Evolutionary conservation across 108 stramenopile species (phyloP), one percentile per base, ranked within the genome.

Genomic region (Seminavis robusta): DNA sequence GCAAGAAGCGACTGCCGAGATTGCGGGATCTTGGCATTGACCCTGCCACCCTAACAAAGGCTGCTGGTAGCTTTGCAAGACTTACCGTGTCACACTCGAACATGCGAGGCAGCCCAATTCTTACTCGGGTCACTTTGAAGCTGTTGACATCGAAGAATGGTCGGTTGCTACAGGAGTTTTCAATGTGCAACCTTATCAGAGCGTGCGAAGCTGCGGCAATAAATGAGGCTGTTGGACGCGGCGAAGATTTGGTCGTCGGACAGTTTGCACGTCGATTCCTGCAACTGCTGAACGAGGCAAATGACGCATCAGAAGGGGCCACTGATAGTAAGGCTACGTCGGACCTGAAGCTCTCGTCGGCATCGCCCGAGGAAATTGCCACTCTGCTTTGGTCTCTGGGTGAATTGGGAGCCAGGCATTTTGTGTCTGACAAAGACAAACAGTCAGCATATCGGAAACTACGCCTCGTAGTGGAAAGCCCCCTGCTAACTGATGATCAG

Each of bases 81-180:
- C 39, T 74, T 23, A 26, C 67, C n/a, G 36, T 19, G 16, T 21
- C 9, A 11, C 54, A 66, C 34, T 62, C 61, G 1, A 29, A 60
- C 6, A 69, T 73, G 15, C 66, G 56, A 28, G 67, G 70, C 46
- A 60, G 66, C 1, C 49, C 55, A 58, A 65, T 53, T n/a, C 49
- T 81, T 16, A 61, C 58, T 24, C 46, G 67, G 7, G 68, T 81
- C 4, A 72, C 69, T 34, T 44, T 77, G 28, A 62, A 75, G 29
- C 54, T 81, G 15, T 47, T 81, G 31, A 27, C 72, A 3, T 81
- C 80, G 13, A 76, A 71, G 50, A 63, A 74, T 63, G 80, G 72
- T 11, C 52, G 73, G 9, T 49, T 81, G 8, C 55, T 81, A 48
- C 60, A 45, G 17, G 75, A 76, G 19, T 69, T 67, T 59, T 59